Base-by-base conservation (phyloP, 2,329 filamentous ascomycete genomes). In the Fusarium annulatum region DNA sequence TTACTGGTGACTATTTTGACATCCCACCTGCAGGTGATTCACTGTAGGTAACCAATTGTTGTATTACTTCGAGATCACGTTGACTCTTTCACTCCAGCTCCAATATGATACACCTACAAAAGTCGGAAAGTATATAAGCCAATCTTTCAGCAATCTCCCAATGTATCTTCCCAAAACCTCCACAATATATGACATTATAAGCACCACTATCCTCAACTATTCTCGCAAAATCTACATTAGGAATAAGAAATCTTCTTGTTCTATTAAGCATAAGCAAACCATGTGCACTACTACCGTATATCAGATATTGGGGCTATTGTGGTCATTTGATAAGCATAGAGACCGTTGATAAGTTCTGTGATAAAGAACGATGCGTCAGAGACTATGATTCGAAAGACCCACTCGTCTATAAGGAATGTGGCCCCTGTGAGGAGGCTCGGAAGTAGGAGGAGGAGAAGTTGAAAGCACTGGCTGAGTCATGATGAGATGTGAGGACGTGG, bases 251-350 rank as follows among this genome's bases (percentile, higher is more conserved):
- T 1, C n/a, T 34, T 23, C 6, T 3, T 19, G 0, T 4, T 34
- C 2, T 2, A 18, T 2, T 3, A 3, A 21, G 3, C 26, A 1
- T 3, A 3, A 21, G 6, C 21, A 1, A 7, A 12, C 15, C 9
- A 56, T 56, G 52, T 56, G 36, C 26, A 56, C 26, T 9, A 56
- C 36, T 9, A 56, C 52, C 52, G 5, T n/a, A 30, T 42, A n/a
- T 42, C 7, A 28, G 52, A 19, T 23, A 56, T 26, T 56, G 36
- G 36, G 36, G 52, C 2, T 30, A 30, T 28, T 56, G 52, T 23
- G 36, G 36, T 18, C 52, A 42, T 56, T 18, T 56, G 19, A 23
- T 30, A n/a, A 18, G 19, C 5, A 30, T 26, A 30, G 52, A 56
- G 26, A 28, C 26, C 8, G 10, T 30, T 14, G 15, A 41, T 9